Evolutionary conservation across 2,329 filamentous ascomycete genomes (phyloP).

Genomic region (Aspergillus ibericus): DNA sequence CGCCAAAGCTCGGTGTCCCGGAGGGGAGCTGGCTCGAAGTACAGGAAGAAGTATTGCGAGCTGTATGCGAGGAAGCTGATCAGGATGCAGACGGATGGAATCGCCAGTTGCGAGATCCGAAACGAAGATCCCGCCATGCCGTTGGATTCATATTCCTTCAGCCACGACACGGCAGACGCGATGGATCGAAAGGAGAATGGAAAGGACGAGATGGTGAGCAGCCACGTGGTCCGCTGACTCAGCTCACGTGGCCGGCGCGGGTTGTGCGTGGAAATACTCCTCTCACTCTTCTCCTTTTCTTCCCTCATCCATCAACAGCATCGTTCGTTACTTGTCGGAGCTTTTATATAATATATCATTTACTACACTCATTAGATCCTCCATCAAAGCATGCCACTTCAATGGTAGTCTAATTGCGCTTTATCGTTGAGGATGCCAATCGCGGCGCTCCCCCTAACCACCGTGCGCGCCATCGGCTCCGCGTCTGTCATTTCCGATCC

Average conservation of each 20-base stretch:
- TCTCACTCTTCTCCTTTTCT: not conserved
- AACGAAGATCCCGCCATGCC: slow-evolving; percentile 27
- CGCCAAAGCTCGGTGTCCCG: slow-evolving; percentile 49
- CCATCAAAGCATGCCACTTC: not conserved
- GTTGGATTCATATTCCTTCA: not conserved
- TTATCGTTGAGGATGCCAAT: slow-evolving; percentile 44
- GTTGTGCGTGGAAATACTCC: slow-evolving; percentile 20
- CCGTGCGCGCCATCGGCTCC: slow-evolving; percentile 56
- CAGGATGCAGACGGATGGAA: slow-evolving; percentile 55
- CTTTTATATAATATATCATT: not conserved
- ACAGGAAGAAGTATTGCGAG: slow-evolving; percentile 59
- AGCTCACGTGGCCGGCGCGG: slow-evolving; percentile 13
- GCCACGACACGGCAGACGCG: not conserved
- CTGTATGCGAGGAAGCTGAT: slow-evolving; percentile 61
- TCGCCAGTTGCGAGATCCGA: slow-evolving; percentile 46
- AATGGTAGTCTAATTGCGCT: not conserved
- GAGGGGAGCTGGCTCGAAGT: slow-evolving; percentile 56
- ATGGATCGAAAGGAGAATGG: not conserved
- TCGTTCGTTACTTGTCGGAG: slow-evolving; percentile 2
- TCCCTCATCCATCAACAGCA: not conserved
- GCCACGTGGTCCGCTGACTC: slow-evolving; percentile 7
- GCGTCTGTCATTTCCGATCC: slow-evolving; percentile 59
- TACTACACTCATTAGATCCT: not conserved
- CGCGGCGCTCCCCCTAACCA: slow-evolving; percentile 41
- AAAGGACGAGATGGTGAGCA: not conserved